Base-by-base conservation (phyloP, 1,284 basidiomycete genomes). In the Leucoagaricus sp. region DNA sequence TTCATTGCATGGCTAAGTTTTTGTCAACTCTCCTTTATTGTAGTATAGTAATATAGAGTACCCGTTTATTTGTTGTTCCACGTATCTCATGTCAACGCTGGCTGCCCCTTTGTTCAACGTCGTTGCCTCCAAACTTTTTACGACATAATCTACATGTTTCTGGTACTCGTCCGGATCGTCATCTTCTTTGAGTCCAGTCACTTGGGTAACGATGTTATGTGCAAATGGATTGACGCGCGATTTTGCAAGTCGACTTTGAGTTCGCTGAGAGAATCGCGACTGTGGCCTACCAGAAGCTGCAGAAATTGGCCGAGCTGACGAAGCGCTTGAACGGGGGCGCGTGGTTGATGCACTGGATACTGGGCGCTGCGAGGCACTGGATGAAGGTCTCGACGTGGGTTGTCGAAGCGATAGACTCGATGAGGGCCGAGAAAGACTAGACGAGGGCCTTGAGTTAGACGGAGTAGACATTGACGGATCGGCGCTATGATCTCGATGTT, bases 251-350 rank as follows among this genome's bases (percentile, higher is more conserved):
- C 85, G 78, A 58, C 81, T 77, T 66, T 75, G 71, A 8, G 84
- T 78, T 23, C 84, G 70, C 44, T 75, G 74, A 13, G 84, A 83
- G 38, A 82, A 69, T 29, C 86, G 81, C 2, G 87, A 89, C 66
- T 72, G 53, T 67, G 82, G 69, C 67, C 80, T 54, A 67, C 59
- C 59, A n/a, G 68, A 71, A 19, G 67, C 63, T 49, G 69, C 72
- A 8, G 73, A 74, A 4, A 73, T 70, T 10, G 67, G 61, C 13
- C 61, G 55, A 15, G 68, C 68, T 21, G 53, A 52, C 21, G 68
- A 58, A 50, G 52, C 44, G 47, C 59, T 73, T 44, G 62, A 73
- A 8, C 61, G 58, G 4, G 70, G 65, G 23, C 71, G 64, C 15
- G 63, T 38, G 25, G 56, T 67, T 6, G 74, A 69, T 29, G 70